Evolutionary conservation across 352 stramenopile genomes (phyloP).

Genomic region (Pythium guiyangense): DNA sequence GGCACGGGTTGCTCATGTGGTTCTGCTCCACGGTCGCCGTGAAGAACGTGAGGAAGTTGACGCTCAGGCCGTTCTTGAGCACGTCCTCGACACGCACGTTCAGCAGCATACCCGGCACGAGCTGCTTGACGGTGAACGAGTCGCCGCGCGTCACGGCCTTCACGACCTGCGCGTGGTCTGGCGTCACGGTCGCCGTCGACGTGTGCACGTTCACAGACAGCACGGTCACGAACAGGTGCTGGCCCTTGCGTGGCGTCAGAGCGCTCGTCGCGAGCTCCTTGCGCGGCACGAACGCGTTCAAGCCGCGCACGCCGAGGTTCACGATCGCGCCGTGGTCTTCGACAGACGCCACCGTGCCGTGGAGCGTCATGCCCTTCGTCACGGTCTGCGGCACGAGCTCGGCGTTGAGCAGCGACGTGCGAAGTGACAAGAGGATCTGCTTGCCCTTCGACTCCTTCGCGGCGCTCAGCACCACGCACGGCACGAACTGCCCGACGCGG

Average conservation of each 20-base stretch:
- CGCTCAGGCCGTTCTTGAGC: constrained; percentile 74
- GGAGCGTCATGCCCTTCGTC: constrained; percentile 66
- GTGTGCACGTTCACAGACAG: constrained; percentile 75
- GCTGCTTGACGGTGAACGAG: constrained; percentile 82
- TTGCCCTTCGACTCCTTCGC: constrained; percentile 74
- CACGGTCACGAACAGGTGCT: constrained; percentile 69
- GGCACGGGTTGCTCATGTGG: constrained; percentile 84
- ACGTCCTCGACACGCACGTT: constrained; percentile 91
- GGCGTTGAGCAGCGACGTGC: constrained; percentile 81
- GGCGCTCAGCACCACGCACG: constrained; percentile 71
- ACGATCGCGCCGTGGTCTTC: constrained; percentile 95
- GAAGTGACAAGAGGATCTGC: constrained; percentile 90
- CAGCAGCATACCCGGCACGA: constrained; percentile 91
- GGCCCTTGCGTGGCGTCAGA: constrained; percentile 35
- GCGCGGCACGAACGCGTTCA: constrained; percentile 70
- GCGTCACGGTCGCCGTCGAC: constrained; percentile 64
- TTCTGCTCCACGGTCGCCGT: constrained; percentile 84
- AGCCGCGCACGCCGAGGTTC: constrained; percentile 82
- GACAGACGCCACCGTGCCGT: constrained; percentile 85
- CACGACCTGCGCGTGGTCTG: constrained; percentile 52
- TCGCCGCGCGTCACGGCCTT: constrained; percentile 82
- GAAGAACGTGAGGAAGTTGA: constrained; percentile 90
- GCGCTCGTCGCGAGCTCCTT: constrained; percentile 53
- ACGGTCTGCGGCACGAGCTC: constrained; percentile 60
- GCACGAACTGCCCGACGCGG: constrained; percentile 77